phyloP scores from a whole-genome alignment of 495 filamentous ascomycete genomes.

The Penicillium lividum region DNA sequence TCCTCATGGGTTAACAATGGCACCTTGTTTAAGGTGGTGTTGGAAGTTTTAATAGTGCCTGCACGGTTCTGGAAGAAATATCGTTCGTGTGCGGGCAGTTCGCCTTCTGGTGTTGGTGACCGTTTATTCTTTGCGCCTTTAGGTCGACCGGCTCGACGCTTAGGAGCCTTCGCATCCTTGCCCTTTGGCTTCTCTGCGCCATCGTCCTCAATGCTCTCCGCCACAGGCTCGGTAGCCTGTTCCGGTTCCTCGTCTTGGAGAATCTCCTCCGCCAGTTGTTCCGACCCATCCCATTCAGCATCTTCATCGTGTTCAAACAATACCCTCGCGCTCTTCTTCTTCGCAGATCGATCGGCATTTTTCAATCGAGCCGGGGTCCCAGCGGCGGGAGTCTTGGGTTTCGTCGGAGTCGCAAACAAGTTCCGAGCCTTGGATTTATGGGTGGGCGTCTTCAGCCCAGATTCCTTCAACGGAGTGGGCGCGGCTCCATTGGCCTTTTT shows the following conservation, averaged over 20 bases:
- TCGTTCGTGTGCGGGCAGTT: slow-evolving; percentile 82
- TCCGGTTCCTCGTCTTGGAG: slow-evolving; percentile 47
- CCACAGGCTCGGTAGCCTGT: slow-evolving; percentile 33
- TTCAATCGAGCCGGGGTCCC: slow-evolving; percentile 57
- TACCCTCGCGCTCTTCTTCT: slow-evolving; percentile 77
- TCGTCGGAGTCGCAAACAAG: slow-evolving; percentile 44
- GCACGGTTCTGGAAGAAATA: slow-evolving; percentile 93
- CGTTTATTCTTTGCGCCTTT: slow-evolving; percentile 64
- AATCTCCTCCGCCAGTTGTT: slow-evolving; percentile 72
- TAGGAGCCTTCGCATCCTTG: slow-evolving; percentile 48
- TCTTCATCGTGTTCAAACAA: slow-evolving; percentile 74
- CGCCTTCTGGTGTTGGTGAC: slow-evolving; percentile 74
- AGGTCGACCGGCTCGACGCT: slow-evolving; percentile 58
- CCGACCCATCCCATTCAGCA: slow-evolving; percentile 73
- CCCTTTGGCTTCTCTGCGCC: slow-evolving; percentile 32
- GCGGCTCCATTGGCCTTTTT: slow-evolving; percentile 38
- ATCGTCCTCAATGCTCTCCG: slow-evolving; percentile 39
- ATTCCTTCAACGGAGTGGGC: slow-evolving; percentile 40
- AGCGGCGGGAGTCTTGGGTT: slow-evolving; percentile 29
- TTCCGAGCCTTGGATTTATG: slow-evolving; percentile 42
- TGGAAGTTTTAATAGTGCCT: slow-evolving; percentile 78
- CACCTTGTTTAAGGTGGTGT: slow-evolving; percentile 76
- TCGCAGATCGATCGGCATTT: slow-evolving; percentile 79
- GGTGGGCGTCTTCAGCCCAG: slow-evolving; percentile 47
- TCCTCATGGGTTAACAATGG: slow-evolving; percentile 83